Percentiles rank a stretch among this genome's conserved stretches.
Evolutionary conservation across 2,329 filamentous ascomycete species (phyloP).

Genomic region (Pochonia chlamydosporia): DNA sequence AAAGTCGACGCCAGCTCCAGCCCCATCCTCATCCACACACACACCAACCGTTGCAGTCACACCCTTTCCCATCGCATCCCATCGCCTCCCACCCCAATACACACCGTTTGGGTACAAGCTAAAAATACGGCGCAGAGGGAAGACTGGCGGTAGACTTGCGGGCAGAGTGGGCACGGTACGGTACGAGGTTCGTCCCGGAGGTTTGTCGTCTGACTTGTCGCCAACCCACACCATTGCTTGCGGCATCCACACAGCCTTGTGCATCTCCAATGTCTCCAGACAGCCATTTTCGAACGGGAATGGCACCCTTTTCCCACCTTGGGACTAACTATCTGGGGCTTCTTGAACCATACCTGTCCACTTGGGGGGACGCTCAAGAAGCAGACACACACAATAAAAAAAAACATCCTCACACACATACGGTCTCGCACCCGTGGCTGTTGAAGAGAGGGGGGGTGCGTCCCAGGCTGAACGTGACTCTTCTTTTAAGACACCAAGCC

Average conservation of each 20-base stretch:
- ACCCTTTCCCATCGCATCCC: neutral
- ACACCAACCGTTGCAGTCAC: neutral
- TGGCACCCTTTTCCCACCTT: neutral
- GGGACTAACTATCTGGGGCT: neutral
- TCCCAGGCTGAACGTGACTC: constrained; percentile 29
- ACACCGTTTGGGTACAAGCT: neutral
- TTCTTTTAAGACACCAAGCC: constrained; percentile 29
- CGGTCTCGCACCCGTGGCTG: neutral
- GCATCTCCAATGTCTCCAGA: neutral
- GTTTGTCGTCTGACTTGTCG: constrained; percentile 9
- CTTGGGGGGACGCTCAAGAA: neutral
- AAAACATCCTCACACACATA: constrained; percentile 4
- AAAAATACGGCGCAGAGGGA: constrained; percentile 2
- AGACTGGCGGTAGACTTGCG: neutral
- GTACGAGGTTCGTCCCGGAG: constrained; percentile 11
- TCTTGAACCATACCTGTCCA: constrained; percentile 11
- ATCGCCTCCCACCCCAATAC: constrained; percentile 1
- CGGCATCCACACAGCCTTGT: neutral
- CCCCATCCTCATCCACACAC: neutral
- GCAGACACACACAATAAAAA: neutral
- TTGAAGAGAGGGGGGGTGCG: constrained; percentile 15
- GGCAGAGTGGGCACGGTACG: constrained; percentile 6
- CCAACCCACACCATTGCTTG: constrained; percentile 3
- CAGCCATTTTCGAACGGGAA: neutral
- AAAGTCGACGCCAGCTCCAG: neutral